Evolutionary conservation across 2,329 filamentous ascomycete species (phyloP).

Genomic region (Fusarium sp.): DNA sequence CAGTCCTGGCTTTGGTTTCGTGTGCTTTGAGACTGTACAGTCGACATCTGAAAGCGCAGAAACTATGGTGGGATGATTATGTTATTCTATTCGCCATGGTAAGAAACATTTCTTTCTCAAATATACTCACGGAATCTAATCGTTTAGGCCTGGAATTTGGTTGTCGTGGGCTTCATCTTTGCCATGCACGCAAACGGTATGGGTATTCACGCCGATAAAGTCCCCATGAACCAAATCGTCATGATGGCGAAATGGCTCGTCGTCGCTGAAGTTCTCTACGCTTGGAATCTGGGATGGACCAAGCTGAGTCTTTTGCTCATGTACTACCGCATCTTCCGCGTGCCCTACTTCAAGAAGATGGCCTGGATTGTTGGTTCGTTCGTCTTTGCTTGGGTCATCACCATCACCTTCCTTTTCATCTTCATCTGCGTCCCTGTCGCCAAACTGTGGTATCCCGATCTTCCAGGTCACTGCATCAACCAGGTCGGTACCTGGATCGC

Average conservation of each 20-base stretch:
- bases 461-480: slow-evolving; percentile 62
- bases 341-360: slow-evolving; percentile 57
- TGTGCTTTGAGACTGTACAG: slow-evolving; percentile 57
- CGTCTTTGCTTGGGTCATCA: slow-evolving; percentile 60
- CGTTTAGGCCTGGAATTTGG: slow-evolving; percentile 54
- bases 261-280: slow-evolving; percentile 61
- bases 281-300: slow-evolving; percentile 61
- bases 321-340: slow-evolving; percentile 65
- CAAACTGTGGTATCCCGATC: slow-evolving; percentile 60
- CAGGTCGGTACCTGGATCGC: slow-evolving; percentile 63
- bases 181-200: slow-evolving; percentile 60
- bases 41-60: slow-evolving; percentile 56
- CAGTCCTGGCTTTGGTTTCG: slow-evolving; percentile 53
- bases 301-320: slow-evolving; percentile 64
- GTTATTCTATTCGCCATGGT: slow-evolving; percentile 63
- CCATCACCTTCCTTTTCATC: slow-evolving; percentile 61
- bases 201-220: slow-evolving; percentile 59
- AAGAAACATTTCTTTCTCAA: neutral
- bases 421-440: slow-evolving; percentile 65
- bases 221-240: slow-evolving; percentile 54
- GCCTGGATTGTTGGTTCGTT: slow-evolving; percentile 57
- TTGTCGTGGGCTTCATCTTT: slow-evolving; percentile 61
- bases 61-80: slow-evolving; percentile 64
- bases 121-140: neutral
- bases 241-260: slow-evolving; percentile 61